Evolutionary conservation across 2,329 filamentous ascomycete genomes (phyloP).

Genomic region (Penicillium sclerotiorum): DNA sequence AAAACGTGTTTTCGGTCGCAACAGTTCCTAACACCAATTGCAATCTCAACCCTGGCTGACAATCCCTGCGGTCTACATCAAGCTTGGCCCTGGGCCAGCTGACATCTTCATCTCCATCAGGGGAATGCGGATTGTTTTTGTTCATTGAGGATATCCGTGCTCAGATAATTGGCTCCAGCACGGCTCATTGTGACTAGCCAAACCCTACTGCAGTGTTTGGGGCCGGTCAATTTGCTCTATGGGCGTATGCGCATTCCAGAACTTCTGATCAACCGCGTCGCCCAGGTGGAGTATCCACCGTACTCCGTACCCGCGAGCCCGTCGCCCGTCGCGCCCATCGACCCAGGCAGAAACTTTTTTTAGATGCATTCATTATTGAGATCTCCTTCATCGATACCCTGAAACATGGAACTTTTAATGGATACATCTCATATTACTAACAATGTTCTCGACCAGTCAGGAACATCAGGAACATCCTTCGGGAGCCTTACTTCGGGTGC

Average conservation of each 20-base stretch:
- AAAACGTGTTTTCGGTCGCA: not conserved
- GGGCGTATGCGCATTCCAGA: too few relatives aligned
- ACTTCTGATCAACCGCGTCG: not conserved
- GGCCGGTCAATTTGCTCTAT: too few relatives aligned
- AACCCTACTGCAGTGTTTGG: too few relatives aligned
- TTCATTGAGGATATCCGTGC: too few relatives aligned
- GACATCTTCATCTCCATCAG: too few relatives aligned
- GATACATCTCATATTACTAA: too few relatives aligned
- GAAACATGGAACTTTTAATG: not conserved
- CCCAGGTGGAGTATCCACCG: not conserved
- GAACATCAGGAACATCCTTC: not conserved
- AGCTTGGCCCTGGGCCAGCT: too few relatives aligned
- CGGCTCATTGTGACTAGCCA: too few relatives aligned
- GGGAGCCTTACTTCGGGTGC: not conserved
- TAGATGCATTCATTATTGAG: not conserved
- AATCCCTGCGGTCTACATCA: too few relatives aligned
- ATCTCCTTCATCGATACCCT: not conserved
- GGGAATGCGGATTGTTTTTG: too few relatives aligned
- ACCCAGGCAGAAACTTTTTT: constrained; percentile 3
- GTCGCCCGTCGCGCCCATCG: not conserved
- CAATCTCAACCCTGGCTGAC: not conserved
- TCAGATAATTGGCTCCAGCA: too few relatives aligned
- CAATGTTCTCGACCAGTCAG: not conserved
- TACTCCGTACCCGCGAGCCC: not conserved
- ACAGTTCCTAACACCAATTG: not conserved